Evolutionary conservation across 2,329 filamentous ascomycete species (phyloP).

Genomic region (Exophiala calicioides): DNA sequence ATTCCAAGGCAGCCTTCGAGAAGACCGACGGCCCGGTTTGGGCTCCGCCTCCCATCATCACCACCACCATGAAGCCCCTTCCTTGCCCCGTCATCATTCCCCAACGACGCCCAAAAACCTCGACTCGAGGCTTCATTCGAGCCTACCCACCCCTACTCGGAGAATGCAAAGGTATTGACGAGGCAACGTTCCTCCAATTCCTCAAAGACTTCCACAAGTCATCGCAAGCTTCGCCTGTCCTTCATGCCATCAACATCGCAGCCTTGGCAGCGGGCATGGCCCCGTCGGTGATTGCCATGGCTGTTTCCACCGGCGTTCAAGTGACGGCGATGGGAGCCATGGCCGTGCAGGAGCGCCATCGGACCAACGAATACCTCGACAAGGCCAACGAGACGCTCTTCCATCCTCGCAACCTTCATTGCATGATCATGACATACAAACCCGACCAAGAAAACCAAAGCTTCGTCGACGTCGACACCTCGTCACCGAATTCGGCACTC

Average conservation of each 20-base stretch:
- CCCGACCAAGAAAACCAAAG: conserved; percentile 35
- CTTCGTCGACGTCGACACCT: neutral
- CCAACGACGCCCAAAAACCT: conserved; percentile 52
- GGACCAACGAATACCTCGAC: conserved; percentile 57
- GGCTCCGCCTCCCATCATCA: too few relatives aligned
- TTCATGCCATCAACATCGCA: conserved; percentile 12
- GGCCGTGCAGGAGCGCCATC: conserved; percentile 25
- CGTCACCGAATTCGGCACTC: too few relatives aligned
- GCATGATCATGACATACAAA: conserved; percentile 56
- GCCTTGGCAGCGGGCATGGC: conserved; percentile 11
- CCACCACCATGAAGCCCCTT: too few relatives aligned
- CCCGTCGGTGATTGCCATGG: conserved; percentile 6
- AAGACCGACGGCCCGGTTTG: too few relatives aligned
- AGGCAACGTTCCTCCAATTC: conserved; percentile 56
- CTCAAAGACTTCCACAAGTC: conserved; percentile 47
- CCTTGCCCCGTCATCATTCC: conserved; percentile 56
- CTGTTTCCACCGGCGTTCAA: conserved; percentile 11
- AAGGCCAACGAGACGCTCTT: conserved; percentile 59
- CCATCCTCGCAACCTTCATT: conserved; percentile 56
- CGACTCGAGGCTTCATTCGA: conserved; percentile 52
- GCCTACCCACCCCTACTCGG: conserved; percentile 55
- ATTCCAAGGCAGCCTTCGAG: too few relatives aligned
- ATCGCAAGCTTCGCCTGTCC: conserved; percentile 5
- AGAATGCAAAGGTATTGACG: too few relatives aligned
- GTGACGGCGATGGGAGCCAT: conserved; percentile 22